These are phyloP conservation scores for Stachybotrys chlorohalonatus DNA, from an alignment of 2,329 filamentous ascomycete species.

Conservation along the genomic window DNA sequence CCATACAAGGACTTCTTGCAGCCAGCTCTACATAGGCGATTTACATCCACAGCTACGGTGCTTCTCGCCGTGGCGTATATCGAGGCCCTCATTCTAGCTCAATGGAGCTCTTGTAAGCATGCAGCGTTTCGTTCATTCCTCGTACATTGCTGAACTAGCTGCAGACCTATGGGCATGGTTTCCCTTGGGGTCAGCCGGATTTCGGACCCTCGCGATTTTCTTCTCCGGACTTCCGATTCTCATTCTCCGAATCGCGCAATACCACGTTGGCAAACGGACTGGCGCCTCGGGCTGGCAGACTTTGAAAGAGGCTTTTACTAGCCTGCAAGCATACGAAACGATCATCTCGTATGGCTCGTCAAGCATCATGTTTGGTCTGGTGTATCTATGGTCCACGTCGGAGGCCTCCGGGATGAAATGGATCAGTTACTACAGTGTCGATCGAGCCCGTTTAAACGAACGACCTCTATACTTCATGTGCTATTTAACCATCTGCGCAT, in stretches of 20 bases:
- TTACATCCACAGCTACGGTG: constrained; percentile 66
- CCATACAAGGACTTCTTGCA: constrained; percentile 86
- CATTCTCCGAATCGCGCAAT: constrained; percentile 75
- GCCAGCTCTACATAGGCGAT: constrained; percentile 77
- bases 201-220: constrained; percentile 69
- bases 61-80: constrained; percentile 64
- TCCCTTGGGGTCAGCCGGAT: constrained; percentile 64
- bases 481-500: constrained; percentile 58
- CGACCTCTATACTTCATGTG: constrained; percentile 71
- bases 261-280: constrained; percentile 66
- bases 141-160: background rate
- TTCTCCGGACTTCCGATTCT: constrained; percentile 68
- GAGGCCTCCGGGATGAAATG: constrained; percentile 55
- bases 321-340: constrained; percentile 57
- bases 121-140: background rate
- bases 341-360: constrained; percentile 69
- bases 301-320: constrained; percentile 48
- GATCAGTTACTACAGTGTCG: constrained; percentile 62
- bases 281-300: constrained; percentile 59
- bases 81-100: constrained; percentile 60
- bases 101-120: constrained; percentile 58
- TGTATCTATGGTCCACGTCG: constrained; percentile 67
- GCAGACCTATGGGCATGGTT: constrained; percentile 81
- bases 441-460: constrained; percentile 76
- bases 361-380: constrained; percentile 68